Evolutionary conservation across 2,329 filamentous ascomycete genomes (phyloP), one percentile per base, ranked within the genome.

Genomic region (Penicillium sp.): DNA sequence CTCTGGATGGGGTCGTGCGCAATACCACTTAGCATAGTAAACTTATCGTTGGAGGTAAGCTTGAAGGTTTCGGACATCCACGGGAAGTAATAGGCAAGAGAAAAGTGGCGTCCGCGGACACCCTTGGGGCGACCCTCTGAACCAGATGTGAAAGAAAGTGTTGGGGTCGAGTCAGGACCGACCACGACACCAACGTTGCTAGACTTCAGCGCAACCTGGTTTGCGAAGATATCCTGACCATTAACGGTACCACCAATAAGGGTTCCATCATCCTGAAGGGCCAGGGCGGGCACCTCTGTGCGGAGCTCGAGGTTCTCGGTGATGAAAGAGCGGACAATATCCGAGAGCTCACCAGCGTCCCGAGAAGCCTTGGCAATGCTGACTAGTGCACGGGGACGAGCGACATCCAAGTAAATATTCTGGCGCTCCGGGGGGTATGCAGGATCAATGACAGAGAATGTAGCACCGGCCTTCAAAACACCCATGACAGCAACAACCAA

Each of bases 31-130:
- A 97, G 81, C 79, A 93, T 87, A 3, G 92, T 91, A 70, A 96
- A 97, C 61, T 83, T 84, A 70, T 88, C 88, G 43, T 90, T 82
- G 9, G 86, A 81, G 1, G 85, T 87, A 48, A 96, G 81, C 48
- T 86, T 80, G 73, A 98, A 98, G 2, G 80, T 86, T 75, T 95
- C 79, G 0, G 91, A 86, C 93, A 98, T 98, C 93, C 92, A 98
- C 21, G 88, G 86, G 70, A 93, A 96, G 77, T 96, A 98, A 67
- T 89, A 87, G 1, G 91, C 85, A 59, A 98, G 79, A 50, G 86
- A 90, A 77, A 89, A 98, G 75, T 98, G 93, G 14, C 93, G 84
- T 1, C 93, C 93, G 55, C 87, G 83, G 13, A 98, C 93, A 64
- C 91, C 91, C 79, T 96, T 96, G 33, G 91, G 92, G 63, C 84